A percentile compares a stretch with the other conserved stretches of the same genome.
Conservation (phyloP, 129 eudicot species). For the Flaveria trinervia region DNA sequence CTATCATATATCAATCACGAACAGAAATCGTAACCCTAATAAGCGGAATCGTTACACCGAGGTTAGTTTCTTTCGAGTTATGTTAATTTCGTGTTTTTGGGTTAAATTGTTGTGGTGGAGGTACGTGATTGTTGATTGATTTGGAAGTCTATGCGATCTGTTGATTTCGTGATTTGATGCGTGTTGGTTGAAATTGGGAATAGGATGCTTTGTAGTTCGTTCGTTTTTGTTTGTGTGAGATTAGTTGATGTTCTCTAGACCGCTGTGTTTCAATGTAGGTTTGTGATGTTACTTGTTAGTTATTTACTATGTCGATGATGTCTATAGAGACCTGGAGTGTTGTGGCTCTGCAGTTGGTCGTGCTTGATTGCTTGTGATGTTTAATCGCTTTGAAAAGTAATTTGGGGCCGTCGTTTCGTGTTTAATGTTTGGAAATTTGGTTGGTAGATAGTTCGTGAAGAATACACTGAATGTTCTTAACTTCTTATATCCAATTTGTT, state of each 20-base stretch:
- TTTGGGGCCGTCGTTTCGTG: neutral
- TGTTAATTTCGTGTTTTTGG: neutral
- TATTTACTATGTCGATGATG: conserved; percentile 6
- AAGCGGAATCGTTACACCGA: conserved; percentile 30
- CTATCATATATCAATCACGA: neutral
- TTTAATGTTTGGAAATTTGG: neutral
- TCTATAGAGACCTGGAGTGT: neutral
- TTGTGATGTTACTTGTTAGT: conserved; percentile 22
- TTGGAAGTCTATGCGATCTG: conserved; percentile 33
- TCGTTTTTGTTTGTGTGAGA: conserved; percentile 8
- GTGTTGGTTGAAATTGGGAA: conserved; percentile 22
- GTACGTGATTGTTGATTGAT: conserved; percentile 28
- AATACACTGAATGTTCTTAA: neutral
- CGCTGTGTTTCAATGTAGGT: conserved; percentile 10
- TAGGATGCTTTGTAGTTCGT: conserved; percentile 20
- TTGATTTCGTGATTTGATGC: conserved; percentile 23
- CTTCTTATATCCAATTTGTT: neutral
- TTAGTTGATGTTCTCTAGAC: conserved; percentile 10
- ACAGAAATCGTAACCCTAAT: conserved; percentile 41
- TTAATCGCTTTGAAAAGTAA: conserved; percentile 1
- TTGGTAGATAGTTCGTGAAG: conserved; percentile 2
- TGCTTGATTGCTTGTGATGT: neutral
- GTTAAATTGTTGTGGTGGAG: neutral
- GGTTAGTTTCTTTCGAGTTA: conserved; percentile 28
- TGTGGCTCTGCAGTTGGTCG: conserved; percentile 7